Percentiles rank a stretch among this genome's conserved stretches.
Evolutionary conservation across 2,329 filamentous ascomycete genomes (phyloP).

Genomic region (Acephala macrosclerotiorum): DNA sequence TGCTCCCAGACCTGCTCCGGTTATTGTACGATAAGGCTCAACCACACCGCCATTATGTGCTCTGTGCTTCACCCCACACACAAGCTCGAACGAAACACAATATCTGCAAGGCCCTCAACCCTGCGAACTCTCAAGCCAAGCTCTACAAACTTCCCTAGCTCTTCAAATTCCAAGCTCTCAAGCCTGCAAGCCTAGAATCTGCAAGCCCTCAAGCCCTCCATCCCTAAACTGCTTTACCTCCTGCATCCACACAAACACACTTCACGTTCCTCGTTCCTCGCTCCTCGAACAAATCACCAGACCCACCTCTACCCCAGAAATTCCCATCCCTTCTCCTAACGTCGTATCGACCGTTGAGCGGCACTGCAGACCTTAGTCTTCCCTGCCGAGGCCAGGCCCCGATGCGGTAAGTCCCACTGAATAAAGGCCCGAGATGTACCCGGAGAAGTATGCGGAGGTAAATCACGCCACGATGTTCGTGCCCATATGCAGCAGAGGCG

Average conservation of each 20-base stretch:
- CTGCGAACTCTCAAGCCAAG: not conserved
- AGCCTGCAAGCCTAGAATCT: not conserved
- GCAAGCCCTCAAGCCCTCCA: not conserved
- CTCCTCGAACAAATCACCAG: slow-evolving; percentile 1
- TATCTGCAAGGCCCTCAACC: not conserved
- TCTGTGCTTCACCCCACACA: not conserved
- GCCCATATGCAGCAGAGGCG: too few species aligned
- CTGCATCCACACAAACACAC: not conserved
- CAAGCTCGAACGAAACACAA: slow-evolving; percentile 2
- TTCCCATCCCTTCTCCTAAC: not conserved
- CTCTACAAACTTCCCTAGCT: too few species aligned
- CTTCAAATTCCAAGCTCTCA: too few species aligned
- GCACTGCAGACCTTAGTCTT: not conserved
- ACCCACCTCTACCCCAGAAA: not conserved
- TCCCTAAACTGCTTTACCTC: too few species aligned
- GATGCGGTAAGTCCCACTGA: not conserved
- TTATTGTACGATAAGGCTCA: not conserved
- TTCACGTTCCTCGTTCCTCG: not conserved
- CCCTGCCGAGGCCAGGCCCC: slow-evolving; percentile 1
- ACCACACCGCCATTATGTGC: not conserved
- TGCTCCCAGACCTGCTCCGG: not conserved
- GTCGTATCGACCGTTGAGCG: not conserved
- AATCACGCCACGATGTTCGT: slow-evolving; percentile 1
- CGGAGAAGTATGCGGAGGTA: not conserved
- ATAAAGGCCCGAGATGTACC: not conserved